Conservation (phyloP, 768 basidiomycete genomes). For the Podaxis sp. region DNA sequence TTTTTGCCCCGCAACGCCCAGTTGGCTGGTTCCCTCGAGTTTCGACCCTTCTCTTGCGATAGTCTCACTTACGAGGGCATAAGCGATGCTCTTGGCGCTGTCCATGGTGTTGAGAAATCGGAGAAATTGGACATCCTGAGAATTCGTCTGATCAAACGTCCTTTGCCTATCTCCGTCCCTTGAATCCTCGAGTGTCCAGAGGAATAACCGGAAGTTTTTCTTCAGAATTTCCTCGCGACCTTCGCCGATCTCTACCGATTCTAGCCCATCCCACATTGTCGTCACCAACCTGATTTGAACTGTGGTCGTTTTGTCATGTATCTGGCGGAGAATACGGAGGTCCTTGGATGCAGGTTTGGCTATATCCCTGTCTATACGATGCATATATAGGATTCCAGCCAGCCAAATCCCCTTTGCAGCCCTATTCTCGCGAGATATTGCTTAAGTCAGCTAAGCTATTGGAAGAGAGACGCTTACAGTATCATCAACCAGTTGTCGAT, state of each 20-base stretch:
- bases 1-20: too few relatives aligned
- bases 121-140: not conserved
- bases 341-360: not conserved
- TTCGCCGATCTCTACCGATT: not conserved
- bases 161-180: not conserved
- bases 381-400: not conserved
- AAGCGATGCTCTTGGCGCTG: not conserved
- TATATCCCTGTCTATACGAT: not conserved
- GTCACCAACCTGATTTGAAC: not conserved
- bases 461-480: not conserved
- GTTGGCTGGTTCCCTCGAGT: too few relatives aligned
- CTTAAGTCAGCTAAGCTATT: not conserved
- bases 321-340: not conserved
- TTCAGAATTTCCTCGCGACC: not conserved
- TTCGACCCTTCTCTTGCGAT: not conserved
- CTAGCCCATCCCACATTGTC: not conserved
- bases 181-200: not conserved
- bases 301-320: not conserved
- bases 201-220: not conserved
- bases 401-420: not conserved
- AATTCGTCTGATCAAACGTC: not conserved
- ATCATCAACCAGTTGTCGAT: not conserved
- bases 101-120: not conserved
- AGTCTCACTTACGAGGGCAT: not conserved
- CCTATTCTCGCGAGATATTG: not conserved